phyloP scores from a whole-genome alignment of 768 basidiomycete genomes.

The Mycena rosella region DNA sequence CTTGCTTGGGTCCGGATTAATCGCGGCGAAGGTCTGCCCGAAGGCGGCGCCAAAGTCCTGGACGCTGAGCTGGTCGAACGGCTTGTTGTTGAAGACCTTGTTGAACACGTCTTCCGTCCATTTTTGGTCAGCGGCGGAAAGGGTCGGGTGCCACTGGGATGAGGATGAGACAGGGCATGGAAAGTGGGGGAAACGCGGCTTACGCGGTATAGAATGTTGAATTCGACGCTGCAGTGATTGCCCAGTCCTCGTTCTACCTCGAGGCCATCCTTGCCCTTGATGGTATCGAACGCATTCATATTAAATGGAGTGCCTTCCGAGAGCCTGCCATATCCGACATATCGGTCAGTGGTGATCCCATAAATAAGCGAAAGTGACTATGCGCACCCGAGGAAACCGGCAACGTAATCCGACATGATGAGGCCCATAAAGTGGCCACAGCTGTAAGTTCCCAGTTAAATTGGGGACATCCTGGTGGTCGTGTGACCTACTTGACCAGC shows the following conservation, averaged over 20 bases:
- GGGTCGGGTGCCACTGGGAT: constrained; percentile 67
- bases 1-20: constrained; percentile 43
- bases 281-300: neutral
- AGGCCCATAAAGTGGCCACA: constrained; percentile 67
- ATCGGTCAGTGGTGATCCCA: no score
- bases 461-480: neutral
- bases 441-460: constrained; percentile 37
- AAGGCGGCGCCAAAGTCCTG: constrained; percentile 38
- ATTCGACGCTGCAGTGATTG: constrained; percentile 77
- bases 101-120: constrained; percentile 56
- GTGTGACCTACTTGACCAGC: constrained; percentile 58
- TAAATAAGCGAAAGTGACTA: no score
- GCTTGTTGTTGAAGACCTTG: constrained; percentile 50
- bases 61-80: constrained; percentile 48
- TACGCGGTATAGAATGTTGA: constrained; percentile 63
- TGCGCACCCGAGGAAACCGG: constrained; percentile 68
- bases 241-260: constrained; percentile 64
- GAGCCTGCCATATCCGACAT: no score
- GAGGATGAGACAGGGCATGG: neutral
- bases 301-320: no score
- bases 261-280: neutral
- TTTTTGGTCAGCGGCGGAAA: constrained; percentile 60
- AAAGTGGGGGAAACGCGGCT: constrained; percentile 12
- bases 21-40: constrained; percentile 22
- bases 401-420: constrained; percentile 68